phyloP scores from a whole-genome alignment of 2,329 filamentous ascomycete genomes.

The Fusarium musae region DNA sequence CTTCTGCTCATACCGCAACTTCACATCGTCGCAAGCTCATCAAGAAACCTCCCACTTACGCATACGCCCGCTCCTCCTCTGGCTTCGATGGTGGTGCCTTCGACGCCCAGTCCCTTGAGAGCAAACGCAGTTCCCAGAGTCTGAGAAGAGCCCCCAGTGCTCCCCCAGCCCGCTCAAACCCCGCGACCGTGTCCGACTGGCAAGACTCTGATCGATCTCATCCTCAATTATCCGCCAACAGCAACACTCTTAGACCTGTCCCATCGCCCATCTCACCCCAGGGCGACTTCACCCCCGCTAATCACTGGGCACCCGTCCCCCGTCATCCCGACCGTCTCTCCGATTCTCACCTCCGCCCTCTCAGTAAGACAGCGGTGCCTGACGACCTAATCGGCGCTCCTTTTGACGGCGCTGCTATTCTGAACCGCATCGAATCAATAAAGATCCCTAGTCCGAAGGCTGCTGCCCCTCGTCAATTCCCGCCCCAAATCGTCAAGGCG shows the following conservation, averaged over 20 bases:
- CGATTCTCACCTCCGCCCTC: slow-evolving; percentile 42
- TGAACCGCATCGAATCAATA: slow-evolving; percentile 68
- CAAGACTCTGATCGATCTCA: slow-evolving; percentile 49
- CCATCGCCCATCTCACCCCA: slow-evolving; percentile 59
- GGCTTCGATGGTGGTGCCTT: slow-evolving; percentile 60
- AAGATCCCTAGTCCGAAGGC: slow-evolving; percentile 51
- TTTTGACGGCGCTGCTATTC: slow-evolving; percentile 71
- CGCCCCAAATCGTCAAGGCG: slow-evolving; percentile 58
- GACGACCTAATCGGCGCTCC: slow-evolving; percentile 73
- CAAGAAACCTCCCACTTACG: slow-evolving; percentile 68
- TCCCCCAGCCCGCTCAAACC: slow-evolving; percentile 61
- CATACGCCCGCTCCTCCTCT: slow-evolving; percentile 60
- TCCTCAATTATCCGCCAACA: slow-evolving; percentile 53
- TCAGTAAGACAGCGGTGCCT: slow-evolving; percentile 45
- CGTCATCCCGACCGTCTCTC: slow-evolving; percentile 45
- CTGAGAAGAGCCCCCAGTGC: slow-evolving; percentile 70
- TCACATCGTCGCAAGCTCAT: slow-evolving; percentile 70
- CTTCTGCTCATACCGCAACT: slow-evolving; percentile 55
- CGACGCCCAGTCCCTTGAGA: slow-evolving; percentile 68
- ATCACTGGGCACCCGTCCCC: slow-evolving; percentile 44
- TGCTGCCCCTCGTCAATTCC: slow-evolving; percentile 43
- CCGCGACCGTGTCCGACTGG: slow-evolving; percentile 62
- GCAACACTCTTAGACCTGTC: slow-evolving; percentile 56
- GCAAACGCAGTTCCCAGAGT: slow-evolving; percentile 72
- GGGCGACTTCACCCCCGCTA: slow-evolving; percentile 58